Percentiles rank a stretch among this genome's conserved stretches.
These are phyloP conservation scores for Cyphellophora attinorum DNA, from an alignment of 2,329 filamentous ascomycete genomes.

Conservation along the genomic window DNA sequence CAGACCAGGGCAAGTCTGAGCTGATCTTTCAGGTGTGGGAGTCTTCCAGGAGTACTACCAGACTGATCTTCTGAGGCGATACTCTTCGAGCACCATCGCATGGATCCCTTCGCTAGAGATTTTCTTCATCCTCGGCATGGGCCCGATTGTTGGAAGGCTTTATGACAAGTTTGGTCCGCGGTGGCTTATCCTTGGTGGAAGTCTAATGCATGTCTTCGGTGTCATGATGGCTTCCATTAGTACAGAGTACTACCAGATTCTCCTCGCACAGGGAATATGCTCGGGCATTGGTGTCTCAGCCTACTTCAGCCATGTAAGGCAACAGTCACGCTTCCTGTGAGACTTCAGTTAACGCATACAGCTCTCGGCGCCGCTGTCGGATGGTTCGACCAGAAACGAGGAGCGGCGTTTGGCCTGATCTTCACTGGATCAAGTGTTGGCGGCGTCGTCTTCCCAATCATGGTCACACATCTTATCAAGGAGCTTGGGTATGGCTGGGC, in stretches of 20 bases:
- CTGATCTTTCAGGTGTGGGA: not conserved
- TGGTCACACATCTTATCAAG: conserved; percentile 36
- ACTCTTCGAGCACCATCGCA: conserved; percentile 47
- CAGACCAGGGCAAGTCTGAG: conserved; percentile 32
- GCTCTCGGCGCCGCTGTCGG: too few relatives aligned
- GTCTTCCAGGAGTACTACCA: not conserved
- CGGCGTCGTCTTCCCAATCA: conserved; percentile 55
- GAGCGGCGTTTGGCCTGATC: conserved; percentile 72
- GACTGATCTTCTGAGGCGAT: conserved; percentile 33
- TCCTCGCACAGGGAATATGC: conserved; percentile 46
- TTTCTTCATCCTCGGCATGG: conserved; percentile 29
- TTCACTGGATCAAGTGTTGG: conserved; percentile 67
- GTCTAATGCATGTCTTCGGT: conserved; percentile 47
- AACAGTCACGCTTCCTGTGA: conserved; percentile 25
- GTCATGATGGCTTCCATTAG: conserved; percentile 50
- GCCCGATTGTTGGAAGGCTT: conserved; percentile 53
- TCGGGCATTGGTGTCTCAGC: conserved; percentile 41
- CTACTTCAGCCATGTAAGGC: conserved; percentile 43
- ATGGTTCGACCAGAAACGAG: conserved; percentile 67
- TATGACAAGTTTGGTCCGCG: conserved; percentile 56
- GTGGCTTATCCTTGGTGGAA: conserved; percentile 41
- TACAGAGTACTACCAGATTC: conserved; percentile 46
- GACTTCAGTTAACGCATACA: too few relatives aligned
- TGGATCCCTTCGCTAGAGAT: conserved; percentile 51
- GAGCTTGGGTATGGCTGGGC: conserved; percentile 39